These are phyloP conservation scores for Cavenderia fasciculata DNA, from an alignment of 78 protist genomes.

Conservation along the genomic window DNA sequence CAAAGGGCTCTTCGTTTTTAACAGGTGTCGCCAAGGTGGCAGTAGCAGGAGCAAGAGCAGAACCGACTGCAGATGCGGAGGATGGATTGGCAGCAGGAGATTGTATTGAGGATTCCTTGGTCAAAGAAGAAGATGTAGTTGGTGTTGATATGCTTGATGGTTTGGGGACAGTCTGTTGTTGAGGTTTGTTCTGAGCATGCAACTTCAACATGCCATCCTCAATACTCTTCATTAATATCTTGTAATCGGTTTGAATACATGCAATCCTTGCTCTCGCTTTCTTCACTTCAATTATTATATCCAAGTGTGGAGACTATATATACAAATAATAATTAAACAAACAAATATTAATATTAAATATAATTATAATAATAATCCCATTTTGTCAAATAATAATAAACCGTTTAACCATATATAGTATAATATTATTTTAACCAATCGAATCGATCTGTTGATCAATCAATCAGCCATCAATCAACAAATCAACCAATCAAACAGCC, in stretches of 20 bases:
- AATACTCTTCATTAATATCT: slow-evolving; percentile 36
- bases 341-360: background rate
- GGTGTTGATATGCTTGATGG: background rate
- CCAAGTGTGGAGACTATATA: slow-evolving; percentile 60
- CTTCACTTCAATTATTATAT: slow-evolving; percentile 64
- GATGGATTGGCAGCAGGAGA: background rate
- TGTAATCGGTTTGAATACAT: slow-evolving; percentile 60
- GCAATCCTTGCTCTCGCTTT: slow-evolving; percentile 67
- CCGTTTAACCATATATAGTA: too few species aligned
- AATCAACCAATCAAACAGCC: too few species aligned
- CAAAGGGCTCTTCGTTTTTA: slow-evolving; percentile 25
- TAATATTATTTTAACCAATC: too few species aligned
- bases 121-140: background rate
- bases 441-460: too few species aligned
- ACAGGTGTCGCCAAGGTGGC: background rate
- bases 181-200: background rate
- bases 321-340: background rate
- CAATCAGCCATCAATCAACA: too few species aligned
- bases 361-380: background rate
- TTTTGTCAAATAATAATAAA: too few species aligned
- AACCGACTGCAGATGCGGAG: background rate
- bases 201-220: background rate
- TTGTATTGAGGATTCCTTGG: background rate
- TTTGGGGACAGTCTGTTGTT: background rate
- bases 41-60: background rate